These are phyloP conservation scores for Elsinoe batatas DNA, from an alignment of 2,329 filamentous ascomycete genomes.

Conservation along the genomic window DNA sequence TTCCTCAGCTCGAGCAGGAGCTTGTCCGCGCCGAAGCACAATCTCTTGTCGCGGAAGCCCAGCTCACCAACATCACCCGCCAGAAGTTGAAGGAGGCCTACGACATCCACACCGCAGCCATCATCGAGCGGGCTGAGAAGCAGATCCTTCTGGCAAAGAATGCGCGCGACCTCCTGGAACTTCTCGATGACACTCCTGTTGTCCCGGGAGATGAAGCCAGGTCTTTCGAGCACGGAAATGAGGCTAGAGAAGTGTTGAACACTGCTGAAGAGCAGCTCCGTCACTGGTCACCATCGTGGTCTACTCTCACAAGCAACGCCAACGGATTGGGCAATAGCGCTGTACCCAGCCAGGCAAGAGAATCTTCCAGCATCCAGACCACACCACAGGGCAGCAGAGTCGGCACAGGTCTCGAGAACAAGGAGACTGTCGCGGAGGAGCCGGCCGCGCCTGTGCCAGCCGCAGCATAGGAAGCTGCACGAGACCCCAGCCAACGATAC, in stretches of 20 bases:
- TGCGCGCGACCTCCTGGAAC: conserved; percentile 70
- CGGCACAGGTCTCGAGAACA: conserved; percentile 9
- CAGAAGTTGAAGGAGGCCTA: conserved; percentile 96
- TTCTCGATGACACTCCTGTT: conserved; percentile 82
- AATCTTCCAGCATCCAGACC: conserved; percentile 1
- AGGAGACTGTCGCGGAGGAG: conserved; percentile 1
- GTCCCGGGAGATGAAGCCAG: conserved; percentile 71
- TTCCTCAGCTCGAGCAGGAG: conserved; percentile 87
- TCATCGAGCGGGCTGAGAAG: conserved; percentile 94
- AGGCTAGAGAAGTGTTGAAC: conserved; percentile 77
- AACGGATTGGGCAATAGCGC: conserved; percentile 40
- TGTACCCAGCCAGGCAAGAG: conserved; percentile 26
- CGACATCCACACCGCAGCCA: conserved; percentile 74
- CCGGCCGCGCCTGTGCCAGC: not conserved
- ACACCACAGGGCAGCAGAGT: conserved; percentile 9
- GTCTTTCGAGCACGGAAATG: conserved; percentile 54
- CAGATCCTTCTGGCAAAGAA: conserved; percentile 90
- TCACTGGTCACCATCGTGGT: conserved; percentile 54
- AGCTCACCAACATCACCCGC: conserved; percentile 89
- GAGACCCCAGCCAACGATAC: not conserved
- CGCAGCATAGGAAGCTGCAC: conserved; percentile 1
- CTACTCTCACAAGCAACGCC: conserved; percentile 44
- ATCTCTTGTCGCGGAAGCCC: conserved; percentile 89
- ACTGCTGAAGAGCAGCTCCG: conserved; percentile 84
- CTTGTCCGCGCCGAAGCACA: conserved; percentile 92